A percentile compares a stretch with the other conserved stretches of the same genome.
Evolutionary conservation across 495 filamentous ascomycete species (phyloP).

Genomic region (Aspergillus conjunctus): DNA sequence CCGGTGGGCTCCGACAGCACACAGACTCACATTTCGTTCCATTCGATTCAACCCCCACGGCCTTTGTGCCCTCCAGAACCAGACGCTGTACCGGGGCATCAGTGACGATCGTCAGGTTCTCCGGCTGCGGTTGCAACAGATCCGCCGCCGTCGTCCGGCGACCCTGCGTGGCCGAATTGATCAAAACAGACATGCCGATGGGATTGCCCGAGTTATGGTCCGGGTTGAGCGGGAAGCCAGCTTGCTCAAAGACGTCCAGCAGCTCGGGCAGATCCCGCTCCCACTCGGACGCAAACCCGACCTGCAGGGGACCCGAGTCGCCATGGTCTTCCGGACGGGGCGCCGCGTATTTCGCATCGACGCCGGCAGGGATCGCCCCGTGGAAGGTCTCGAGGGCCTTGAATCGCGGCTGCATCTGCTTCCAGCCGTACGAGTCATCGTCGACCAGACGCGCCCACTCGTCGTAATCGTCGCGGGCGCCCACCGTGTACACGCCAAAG

Average conservation of each 20-base stretch:
- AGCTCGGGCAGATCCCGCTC: constrained; percentile 50
- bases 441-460: constrained; percentile 48
- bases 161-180: constrained; percentile 52
- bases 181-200: constrained; percentile 54
- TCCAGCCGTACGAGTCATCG: constrained; percentile 54
- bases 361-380: constrained; percentile 26
- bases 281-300: constrained; percentile 51
- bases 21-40: constrained; percentile 33
- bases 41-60: constrained; percentile 53
- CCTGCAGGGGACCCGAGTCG: constrained; percentile 44
- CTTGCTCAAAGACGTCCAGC: constrained; percentile 47
- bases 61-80: constrained; percentile 52
- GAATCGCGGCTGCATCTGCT: constrained; percentile 47
- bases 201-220: constrained; percentile 66
- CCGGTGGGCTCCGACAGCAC: neutral
- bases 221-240: constrained; percentile 50
- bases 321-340: constrained; percentile 49
- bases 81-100: constrained; percentile 52
- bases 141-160: constrained; percentile 54
- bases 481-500: constrained; percentile 60
- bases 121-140: constrained; percentile 42
- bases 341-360: constrained; percentile 34
- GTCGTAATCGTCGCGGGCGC: constrained; percentile 62
- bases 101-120: constrained; percentile 56
- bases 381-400: constrained; percentile 59